Evolutionary conservation across 2,329 filamentous ascomycete species (phyloP), one percentile per base, ranked within the genome.

Genomic region (Graphiopsis chlorocephala): DNA sequence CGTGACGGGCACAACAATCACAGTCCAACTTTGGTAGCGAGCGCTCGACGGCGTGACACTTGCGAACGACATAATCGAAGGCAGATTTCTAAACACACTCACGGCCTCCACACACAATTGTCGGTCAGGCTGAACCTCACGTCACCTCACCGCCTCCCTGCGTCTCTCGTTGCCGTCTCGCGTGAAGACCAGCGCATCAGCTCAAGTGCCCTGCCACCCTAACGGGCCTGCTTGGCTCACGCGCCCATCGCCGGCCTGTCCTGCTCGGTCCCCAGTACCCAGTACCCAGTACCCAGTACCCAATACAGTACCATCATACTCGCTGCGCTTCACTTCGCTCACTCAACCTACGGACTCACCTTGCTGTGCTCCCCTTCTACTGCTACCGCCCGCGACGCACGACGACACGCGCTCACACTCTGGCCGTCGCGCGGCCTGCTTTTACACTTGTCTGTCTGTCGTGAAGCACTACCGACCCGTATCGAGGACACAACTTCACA

Each of bases 141-240:
- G 6, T 29, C 26, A 53, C 50, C 50, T 29, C 50, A 53, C 50
- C 50, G 50, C 50, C 50, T n/a, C 14, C 6, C 26, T 15, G 47
- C 23, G 25, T 35, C 17, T 26, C 53, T 17, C 31, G 53, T 14
- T 15, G 14, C 38, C 53, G 53, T 31, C 31, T 38, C 31, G 26
- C 28, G 53, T 56, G 53, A 56, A 56, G 53, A 56, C 50, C 50
- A 31, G 50, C 50, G 50, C 47, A 53, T 29, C 50, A 53, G 50
- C 50, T 29, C 48, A 7, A 52, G 48, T 56, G 53, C 29, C 53
- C 53, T 15, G 53, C 53, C 53, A 56, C 53, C 53, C 31, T 31
- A 53, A 50, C 47, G 23, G 47, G 47, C 53, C 20, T 56, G 31
- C 53, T 38, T 56, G 38, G 53, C 28, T 25, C 53, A 56, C 53